These are phyloP conservation scores for Chlamydomonas sp. DNA, from an alignment of 139 green algal species.

Conservation along the genomic window DNA sequence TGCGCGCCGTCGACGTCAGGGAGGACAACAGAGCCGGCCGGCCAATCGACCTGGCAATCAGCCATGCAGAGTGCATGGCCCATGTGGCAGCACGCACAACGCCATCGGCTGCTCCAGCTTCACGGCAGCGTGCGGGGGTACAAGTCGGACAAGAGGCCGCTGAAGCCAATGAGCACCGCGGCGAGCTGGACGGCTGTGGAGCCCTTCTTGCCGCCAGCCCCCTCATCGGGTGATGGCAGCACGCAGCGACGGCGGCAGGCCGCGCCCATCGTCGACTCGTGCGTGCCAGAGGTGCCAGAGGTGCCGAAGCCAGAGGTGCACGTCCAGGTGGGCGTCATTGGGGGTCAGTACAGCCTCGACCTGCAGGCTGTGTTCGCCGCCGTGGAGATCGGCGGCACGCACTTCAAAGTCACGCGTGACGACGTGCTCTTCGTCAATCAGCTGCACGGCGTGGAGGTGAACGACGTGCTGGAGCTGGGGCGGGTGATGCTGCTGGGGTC, in stretches of 20 bases:
- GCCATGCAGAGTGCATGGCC: no score
- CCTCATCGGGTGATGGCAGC: no score
- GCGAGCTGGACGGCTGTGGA: slow-evolving; percentile 33
- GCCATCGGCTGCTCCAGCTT: no score
- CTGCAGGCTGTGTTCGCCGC: slow-evolving; percentile 33
- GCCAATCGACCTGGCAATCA: no score
- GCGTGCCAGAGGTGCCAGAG: slow-evolving; percentile 29
- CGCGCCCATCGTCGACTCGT: slow-evolving; percentile 20
- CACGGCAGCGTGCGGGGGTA: no score
- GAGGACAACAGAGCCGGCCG: no score
- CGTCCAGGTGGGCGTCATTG: slow-evolving; percentile 26
- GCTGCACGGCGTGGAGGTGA: slow-evolving; percentile 27
- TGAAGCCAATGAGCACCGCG: slow-evolving; percentile 34
- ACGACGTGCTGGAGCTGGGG: slow-evolving; percentile 36
- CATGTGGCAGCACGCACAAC: no score
- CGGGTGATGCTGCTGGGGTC: slow-evolving; percentile 37
- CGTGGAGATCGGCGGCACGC: slow-evolving; percentile 29
- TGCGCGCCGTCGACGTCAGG: no score
- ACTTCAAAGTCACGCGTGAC: slow-evolving; percentile 42
- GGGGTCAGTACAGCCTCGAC: slow-evolving; percentile 20
- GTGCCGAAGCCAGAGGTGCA: slow-evolving; percentile 16
- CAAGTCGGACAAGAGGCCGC: slow-evolving; percentile 25
- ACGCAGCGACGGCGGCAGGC: background rate
- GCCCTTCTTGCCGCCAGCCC: slow-evolving; percentile 14
- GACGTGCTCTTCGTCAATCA: slow-evolving; percentile 45